Base-by-base conservation (phyloP, 106 monocot species). In the Hemerocallis citrina region DNA sequence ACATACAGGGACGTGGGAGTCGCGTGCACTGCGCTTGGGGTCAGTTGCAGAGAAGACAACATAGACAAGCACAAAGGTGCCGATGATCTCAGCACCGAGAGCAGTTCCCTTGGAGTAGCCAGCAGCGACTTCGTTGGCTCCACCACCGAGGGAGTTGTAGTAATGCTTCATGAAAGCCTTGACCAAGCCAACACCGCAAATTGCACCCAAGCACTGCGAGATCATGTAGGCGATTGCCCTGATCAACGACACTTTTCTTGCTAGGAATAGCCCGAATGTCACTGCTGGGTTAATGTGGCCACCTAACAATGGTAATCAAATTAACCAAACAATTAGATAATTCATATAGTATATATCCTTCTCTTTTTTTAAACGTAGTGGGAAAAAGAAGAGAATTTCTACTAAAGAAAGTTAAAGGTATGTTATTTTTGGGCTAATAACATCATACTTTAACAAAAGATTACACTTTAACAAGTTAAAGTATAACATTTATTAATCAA, bases 1-100 rank as follows among this genome's bases (percentile, higher is more conserved):
- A 28, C 60, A 10, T 11, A 69, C 69, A 59, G 69, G 69, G 21
- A 69, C 69, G 56, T 72, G 72, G 10, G 72, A 72, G 55, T 72
- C 72, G 9, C 72, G 72, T 2, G 72, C 63, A 46, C 20, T 64
- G 55, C 72, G 55, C 57, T 72, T 72, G 1, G 72, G 72, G 39
- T 72, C 72, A 27, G 72, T 72, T 33, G 72, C 72, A 3, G 72
- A 72, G 64, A 71, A 62, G 19, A 71, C 70, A 28, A 62, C 62
- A 58, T 71, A 71, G 40, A 71, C 70, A 12, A 71, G 64, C 13
- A 72, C 55, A 45, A 72, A 72, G 28, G 72, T 72, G 63, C 72
- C 72, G 72, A 72, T 72, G 56, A 72, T 72, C 72, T 72, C 72
- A 11, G 69, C 69, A 29, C 21, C 59, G 34, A 69, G 59, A 22